A percentile compares a stretch with the other conserved stretches of the same genome.
phyloP scores from a whole-genome alignment of 2,329 filamentous ascomycete genomes.

The Aspergillus melleus region DNA sequence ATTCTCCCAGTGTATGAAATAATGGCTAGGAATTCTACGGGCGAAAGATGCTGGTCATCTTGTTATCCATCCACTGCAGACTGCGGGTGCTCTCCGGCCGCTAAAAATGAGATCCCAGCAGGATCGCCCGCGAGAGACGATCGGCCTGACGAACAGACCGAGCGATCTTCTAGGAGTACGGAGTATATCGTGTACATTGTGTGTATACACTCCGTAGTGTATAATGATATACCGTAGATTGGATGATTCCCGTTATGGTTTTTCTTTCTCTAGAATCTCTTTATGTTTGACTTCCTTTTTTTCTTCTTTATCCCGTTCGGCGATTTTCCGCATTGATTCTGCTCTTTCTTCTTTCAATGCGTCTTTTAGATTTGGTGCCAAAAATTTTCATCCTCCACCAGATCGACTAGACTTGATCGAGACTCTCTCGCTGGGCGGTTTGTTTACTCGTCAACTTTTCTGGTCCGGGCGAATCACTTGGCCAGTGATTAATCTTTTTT shows the following conservation, averaged over 20 bases:
- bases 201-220: no score
- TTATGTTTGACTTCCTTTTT: not conserved
- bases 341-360: not conserved
- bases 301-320: not conserved
- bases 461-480: not conserved
- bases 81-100: not conserved
- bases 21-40: no score
- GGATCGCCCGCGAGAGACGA: not conserved
- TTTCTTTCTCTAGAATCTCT: not conserved
- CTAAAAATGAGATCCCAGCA: not conserved
- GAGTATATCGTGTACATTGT: not conserved
- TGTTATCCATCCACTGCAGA: not conserved
- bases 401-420: not conserved
- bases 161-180: not conserved
- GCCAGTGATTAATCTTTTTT: not conserved
- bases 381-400: conserved; percentile 1
- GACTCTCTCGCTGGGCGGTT: no score
- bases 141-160: not conserved
- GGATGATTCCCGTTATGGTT: not conserved
- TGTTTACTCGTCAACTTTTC: not conserved
- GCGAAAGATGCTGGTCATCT: no score
- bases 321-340: not conserved
- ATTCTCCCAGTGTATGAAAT: no score
- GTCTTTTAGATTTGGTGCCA: not conserved
- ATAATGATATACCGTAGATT: no score